Evolutionary conservation across 2,329 filamentous ascomycete species (phyloP), one percentile per base, ranked within the genome.

Genomic region (Davidsoniella australis): DNA sequence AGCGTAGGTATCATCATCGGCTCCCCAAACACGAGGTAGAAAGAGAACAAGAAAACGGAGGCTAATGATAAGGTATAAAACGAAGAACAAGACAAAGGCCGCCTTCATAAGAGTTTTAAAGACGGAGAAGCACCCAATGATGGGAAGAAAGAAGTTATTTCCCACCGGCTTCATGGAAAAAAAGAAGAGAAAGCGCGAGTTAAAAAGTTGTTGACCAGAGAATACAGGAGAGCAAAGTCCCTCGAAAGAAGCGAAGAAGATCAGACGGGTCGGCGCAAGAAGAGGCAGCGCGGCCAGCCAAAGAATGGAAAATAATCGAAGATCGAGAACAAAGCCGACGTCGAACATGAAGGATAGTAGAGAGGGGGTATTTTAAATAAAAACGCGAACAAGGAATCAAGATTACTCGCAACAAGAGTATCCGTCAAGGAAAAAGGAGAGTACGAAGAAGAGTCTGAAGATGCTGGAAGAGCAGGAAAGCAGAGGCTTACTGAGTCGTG

Each of bases 311-410:
- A 33, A 45, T 14, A 26, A 38, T 40, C 38, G 33, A 49, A 41
- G 42, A 37, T 49, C 50, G 46, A 52, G 26, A 49, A 45, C 39
- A 53, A 61, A 54, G 56, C 56, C 58, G 52, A 50, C 42, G 10
- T 45, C 45, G 41, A 51, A 45, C 16, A 49, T 49, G 17, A 42
- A 46, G 24, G 36, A 42, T 39, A 47, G 29, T n/a, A 38, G 33
- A 37, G 36, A 38, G n/a, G 20, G 39, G 24, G 40, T 37, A 39
- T 41, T 16, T 29, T 41, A 24, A 36, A 49, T 18, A 47, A 48
- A 49, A 33, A 9, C 10, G 26, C 20, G 10, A 44, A 44, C 29
- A 45, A 54, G 18, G 36, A 20, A 45, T 24, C 40, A 18, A 45
- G 33, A 41, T 43, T 45, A 29, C 48, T 45, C 41, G 23, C 41